Conservation (phyloP, 2,329 filamentous ascomycete species). For the Colletotrichum spinosum region DNA sequence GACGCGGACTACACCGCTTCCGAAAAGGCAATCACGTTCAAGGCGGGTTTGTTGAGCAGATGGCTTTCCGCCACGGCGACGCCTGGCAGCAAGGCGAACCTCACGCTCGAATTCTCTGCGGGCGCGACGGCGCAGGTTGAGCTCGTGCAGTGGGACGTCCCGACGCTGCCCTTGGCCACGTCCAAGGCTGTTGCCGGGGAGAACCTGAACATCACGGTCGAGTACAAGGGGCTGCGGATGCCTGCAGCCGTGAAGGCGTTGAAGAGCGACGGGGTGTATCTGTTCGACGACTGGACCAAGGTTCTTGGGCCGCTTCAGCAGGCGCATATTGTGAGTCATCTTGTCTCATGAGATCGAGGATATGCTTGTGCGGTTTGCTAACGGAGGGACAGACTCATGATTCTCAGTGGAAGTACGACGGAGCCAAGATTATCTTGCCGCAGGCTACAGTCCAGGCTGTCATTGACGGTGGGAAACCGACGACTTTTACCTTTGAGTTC, state of each 20-base stretch:
- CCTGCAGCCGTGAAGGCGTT: conserved; percentile 64
- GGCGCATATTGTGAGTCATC: conserved; percentile 49
- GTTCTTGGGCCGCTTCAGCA: conserved; percentile 63
- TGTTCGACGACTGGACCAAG: conserved; percentile 70
- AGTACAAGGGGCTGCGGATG: conserved; percentile 61
- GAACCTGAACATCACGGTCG: conserved; percentile 61
- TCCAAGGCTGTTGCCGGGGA: conserved; percentile 40
- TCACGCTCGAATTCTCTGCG: conserved; percentile 64
- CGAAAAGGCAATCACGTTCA: conserved; percentile 59
- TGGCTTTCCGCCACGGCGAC: conserved; percentile 54
- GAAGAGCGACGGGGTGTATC: conserved; percentile 58
- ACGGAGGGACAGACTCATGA: conserved; percentile 53
- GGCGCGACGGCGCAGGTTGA: conserved; percentile 60
- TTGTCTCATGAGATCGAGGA: not conserved
- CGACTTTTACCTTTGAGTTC: conserved; percentile 66
- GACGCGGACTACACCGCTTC: conserved; percentile 61
- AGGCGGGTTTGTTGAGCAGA: conserved; percentile 56
- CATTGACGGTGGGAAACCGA: conserved; percentile 54
- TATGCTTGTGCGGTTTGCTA: conserved; percentile 3
- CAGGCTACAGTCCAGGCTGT: conserved; percentile 58
- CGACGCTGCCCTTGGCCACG: conserved; percentile 46
- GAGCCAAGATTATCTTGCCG: conserved; percentile 57
- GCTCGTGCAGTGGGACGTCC: conserved; percentile 64
- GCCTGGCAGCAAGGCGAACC: conserved; percentile 59
- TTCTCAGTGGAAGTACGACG: conserved; percentile 64